Conservation (phyloP, 352 stramenopile species). For the Globisporangium viniferum region DNA sequence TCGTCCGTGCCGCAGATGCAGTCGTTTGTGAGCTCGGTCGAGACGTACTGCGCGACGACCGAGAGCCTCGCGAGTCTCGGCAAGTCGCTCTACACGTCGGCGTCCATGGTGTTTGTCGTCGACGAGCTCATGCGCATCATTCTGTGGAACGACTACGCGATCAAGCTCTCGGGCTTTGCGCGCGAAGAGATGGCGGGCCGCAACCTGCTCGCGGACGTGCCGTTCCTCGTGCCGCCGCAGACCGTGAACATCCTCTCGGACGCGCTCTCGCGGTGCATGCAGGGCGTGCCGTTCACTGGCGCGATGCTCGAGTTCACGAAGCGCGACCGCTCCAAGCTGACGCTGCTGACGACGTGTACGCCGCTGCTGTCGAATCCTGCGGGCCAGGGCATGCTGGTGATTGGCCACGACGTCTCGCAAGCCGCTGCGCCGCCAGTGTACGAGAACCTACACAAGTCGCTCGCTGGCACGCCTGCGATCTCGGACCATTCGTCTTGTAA, state of each 20-base stretch:
- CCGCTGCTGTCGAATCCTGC: conserved; percentile 72
- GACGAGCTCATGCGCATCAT: conserved; percentile 86
- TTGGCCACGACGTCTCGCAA: conserved; percentile 65
- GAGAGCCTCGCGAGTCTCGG: conserved; percentile 79
- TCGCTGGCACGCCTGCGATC: conserved; percentile 55
- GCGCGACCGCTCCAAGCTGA: conserved; percentile 57
- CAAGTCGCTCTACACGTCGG: conserved; percentile 81
- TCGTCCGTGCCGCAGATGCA: conserved; percentile 66
- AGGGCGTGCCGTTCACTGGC: conserved; percentile 43
- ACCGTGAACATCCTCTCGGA: conserved; percentile 52
- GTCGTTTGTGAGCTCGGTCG: conserved; percentile 64
- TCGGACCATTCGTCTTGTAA: conserved; percentile 47
- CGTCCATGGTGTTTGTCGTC: conserved; percentile 75
- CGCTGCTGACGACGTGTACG: conserved; percentile 65
- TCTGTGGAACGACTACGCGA: conserved; percentile 78
- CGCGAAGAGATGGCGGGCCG: conserved; percentile 81
- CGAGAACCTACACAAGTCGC: conserved; percentile 31
- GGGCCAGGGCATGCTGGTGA: conserved; percentile 76
- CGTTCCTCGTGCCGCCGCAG: conserved; percentile 58
- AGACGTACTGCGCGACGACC: conserved; percentile 71
- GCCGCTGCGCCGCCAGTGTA: conserved; percentile 38
- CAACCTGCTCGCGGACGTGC: conserved; percentile 66
- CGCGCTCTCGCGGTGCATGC: conserved; percentile 58
- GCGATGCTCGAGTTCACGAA: conserved; percentile 61
- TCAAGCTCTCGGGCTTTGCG: conserved; percentile 69